Evolutionary conservation across 768 basidiomycete genomes (phyloP), one percentile per base, ranked within the genome.

Genomic region (Leccinum variicolor): DNA sequence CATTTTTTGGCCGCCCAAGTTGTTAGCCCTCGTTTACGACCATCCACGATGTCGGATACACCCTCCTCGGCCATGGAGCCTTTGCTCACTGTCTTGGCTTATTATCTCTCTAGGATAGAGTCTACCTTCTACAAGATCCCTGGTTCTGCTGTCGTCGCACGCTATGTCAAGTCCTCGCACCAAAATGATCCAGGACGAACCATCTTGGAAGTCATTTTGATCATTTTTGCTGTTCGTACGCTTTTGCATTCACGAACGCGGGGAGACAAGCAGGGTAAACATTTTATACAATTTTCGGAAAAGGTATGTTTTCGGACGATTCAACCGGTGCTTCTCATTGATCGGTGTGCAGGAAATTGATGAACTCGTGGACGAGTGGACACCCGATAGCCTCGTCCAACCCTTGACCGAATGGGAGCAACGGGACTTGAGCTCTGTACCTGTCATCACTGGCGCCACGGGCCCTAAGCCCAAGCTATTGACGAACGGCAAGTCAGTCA

Each of bases 321-420:
- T 13, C n/a, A 5, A 15, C 48, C n/a, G 1, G 23, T 4, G 14
- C 23, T 11, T 21, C 41, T 56, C 4, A 28, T 60, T 51, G 5
- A 48, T 13, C n/a, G 14, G 13, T 6, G 2, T 39, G 6, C 17
- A 97, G 94, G 97, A 98, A 86, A 84, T 98, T 45, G 87, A 98
- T 69, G 97, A 98, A 68, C 82, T 98, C 26, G 94, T 99, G 1
- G 88, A 92, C 52, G 97, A 98, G 72, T 99, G 94, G 93, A 77
- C 76, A 3, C 97, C 97, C 0, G 92, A 95, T 59, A 85, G 91
- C 8, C 81, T 99, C 9, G 85, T 81, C 4, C 81, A 79, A 41
- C 84, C 89, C 6, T 76, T 91, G 36, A 76, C 74, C 5, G 70
- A 79, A 3, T 74, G 76, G 43, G 89, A 94, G 59, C 77, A 82